Conservation (phyloP, 163 green algal genomes). For the Chlamydomonas reinhardtii region DNA sequence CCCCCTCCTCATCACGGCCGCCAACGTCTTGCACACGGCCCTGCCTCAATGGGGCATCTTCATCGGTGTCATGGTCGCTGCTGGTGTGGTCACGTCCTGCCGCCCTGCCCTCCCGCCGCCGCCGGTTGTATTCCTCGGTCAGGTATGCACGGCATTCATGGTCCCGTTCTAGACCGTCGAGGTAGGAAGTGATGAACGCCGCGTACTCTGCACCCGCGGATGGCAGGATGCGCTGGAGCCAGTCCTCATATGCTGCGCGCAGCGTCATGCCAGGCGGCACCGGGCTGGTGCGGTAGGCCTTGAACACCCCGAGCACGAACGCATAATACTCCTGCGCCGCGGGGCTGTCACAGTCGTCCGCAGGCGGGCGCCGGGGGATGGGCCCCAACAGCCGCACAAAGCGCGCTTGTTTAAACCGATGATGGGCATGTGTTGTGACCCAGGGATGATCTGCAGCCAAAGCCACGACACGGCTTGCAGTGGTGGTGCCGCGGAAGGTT, state of each 20-base stretch:
- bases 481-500: not conserved
- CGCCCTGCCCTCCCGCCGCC: not conserved
- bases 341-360: not conserved
- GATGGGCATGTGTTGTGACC: not conserved
- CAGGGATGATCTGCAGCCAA: not conserved
- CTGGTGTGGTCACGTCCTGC: not conserved
- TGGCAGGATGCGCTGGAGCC: not conserved
- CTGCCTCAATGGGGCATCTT: not conserved
- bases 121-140: not conserved
- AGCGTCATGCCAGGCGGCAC: not conserved
- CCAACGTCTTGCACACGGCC: no score
- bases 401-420: not conserved
- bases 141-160: not conserved
- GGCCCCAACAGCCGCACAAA: not conserved
- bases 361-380: not conserved
- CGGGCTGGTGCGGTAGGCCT: not conserved
- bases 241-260: not conserved
- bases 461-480: not conserved
- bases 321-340: not conserved
- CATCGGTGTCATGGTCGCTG: not conserved
- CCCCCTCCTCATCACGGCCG: no score
- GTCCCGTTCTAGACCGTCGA: not conserved
- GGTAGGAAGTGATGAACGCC: no score
- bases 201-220: no score
- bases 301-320: conserved; percentile 10